Evolutionary conservation across 805 yeast genomes (phyloP).

Genomic region (Schwanniomyces occidentalis): DNA sequence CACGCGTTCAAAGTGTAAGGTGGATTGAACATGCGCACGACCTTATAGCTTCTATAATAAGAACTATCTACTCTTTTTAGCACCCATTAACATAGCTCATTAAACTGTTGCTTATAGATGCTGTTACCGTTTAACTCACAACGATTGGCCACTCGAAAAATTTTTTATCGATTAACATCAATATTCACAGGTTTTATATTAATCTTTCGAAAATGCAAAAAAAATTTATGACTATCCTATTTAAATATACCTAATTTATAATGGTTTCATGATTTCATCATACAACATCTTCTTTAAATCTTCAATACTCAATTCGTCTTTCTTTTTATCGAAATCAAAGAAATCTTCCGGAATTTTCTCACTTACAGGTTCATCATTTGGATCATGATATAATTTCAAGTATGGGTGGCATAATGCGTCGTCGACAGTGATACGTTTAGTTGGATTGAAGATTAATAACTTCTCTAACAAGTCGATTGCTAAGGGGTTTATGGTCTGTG

Average conservation of each 20-base stretch:
- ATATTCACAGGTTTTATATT: no score
- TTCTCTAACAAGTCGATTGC: constrained; percentile 62
- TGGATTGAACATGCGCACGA: no score
- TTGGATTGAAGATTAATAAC: constrained; percentile 71
- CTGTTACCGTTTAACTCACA: no score
- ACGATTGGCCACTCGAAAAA: no score
- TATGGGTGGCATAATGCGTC: constrained; percentile 83
- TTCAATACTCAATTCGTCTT: constrained; percentile 72
- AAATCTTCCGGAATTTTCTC: constrained; percentile 82
- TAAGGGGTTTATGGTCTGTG: constrained; percentile 34
- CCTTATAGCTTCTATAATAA: no score
- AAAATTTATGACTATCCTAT: no score
- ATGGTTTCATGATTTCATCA: constrained; percentile 73
- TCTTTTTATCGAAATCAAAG: constrained; percentile 83
- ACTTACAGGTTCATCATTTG: constrained; percentile 87
- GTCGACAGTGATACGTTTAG: constrained; percentile 68
- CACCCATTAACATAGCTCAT: no score
- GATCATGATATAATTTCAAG: constrained; percentile 90
- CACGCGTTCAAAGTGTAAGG: constrained; percentile 10
- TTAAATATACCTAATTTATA: no score
- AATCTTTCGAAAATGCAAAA: no score
- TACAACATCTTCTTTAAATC: constrained; percentile 79
- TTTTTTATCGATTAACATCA: no score
- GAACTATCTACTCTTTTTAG: no score
- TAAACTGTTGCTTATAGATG: no score